Base-by-base conservation (phyloP, 371 early-diverging fungal species). In the Coemansia sp. region DNA sequence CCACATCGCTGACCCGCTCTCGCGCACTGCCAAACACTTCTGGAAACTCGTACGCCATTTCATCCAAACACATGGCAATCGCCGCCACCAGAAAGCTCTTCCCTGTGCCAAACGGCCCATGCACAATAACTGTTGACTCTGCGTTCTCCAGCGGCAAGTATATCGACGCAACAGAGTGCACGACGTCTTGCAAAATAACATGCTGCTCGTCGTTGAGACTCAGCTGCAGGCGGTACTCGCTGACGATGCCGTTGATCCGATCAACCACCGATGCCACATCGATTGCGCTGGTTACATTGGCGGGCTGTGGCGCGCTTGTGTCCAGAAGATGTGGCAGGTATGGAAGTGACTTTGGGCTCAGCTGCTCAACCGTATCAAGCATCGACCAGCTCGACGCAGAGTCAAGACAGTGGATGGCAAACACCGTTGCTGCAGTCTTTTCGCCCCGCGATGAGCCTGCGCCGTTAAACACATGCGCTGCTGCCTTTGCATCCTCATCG, bases 1-100 rank as follows among this genome's bases (percentile, higher is more conserved):
- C 46, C 7, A 13, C 23, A 17, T 44, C 55, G 40, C 51, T 21
- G 36, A 19, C 19, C 15, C 24, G 82, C 21, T 28, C 29, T 7
- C 52, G 17, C 12, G 40, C 9, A 73, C 58, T 78, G 53, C 49
- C 63, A 60, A 56, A 61, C 24, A 75, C 67, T 36, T 71, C 55
- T 15, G 79, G 83, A 4, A 83, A 82, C 48, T 85, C 85, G 7
- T 85, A 63, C 2, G 86, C 75, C 0, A 85, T 85, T 17, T 72
- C 61, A 15, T 88, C 83, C n/a, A 92, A 66, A 49, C 91, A 92
- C 3, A 94, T 83, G 24, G 92, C 85, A 41, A 94, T 62, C 0
- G 93, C 92, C 0, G 88, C 87, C 13, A 94, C 85, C 3, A 96
- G 83, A 66, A 85, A 90, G 78, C 90, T 89, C 68, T 73, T 71